phyloP scores from a whole-genome alignment of 2,329 filamentous ascomycete genomes.

The Aspergillaceae sp. region DNA sequence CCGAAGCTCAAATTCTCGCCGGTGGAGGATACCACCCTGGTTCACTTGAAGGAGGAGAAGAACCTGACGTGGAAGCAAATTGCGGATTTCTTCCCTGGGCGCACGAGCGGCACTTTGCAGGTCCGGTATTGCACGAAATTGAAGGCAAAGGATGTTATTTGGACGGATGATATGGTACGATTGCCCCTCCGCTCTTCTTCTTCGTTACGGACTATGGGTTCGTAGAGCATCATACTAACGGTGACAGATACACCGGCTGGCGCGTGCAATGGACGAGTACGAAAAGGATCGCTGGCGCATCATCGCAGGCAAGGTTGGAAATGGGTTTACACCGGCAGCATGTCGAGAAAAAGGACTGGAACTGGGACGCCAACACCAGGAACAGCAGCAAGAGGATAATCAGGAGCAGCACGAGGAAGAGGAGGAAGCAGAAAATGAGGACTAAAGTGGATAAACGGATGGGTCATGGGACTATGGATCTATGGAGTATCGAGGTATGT shows the following conservation, averaged over 20 bases:
- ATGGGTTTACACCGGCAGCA: constrained; percentile 76
- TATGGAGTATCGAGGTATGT: background rate
- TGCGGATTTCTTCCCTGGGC: constrained; percentile 86
- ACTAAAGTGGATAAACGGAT: too few species aligned
- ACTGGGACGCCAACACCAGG: constrained; percentile 9
- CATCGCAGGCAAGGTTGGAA: constrained; percentile 81
- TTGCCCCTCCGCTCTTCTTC: constrained; percentile 2
- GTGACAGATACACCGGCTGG: constrained; percentile 29
- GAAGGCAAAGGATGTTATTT: constrained; percentile 86
- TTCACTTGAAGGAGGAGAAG: constrained; percentile 90
- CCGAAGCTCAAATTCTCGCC: constrained; percentile 91
- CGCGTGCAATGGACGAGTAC: constrained; percentile 34
- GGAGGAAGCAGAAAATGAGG: too few species aligned
- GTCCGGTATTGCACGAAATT: constrained; percentile 92
- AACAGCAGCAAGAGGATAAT: too few species aligned
- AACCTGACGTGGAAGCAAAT: constrained; percentile 97
- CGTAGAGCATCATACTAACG: background rate
- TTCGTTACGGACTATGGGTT: background rate
- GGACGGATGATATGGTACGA: constrained; percentile 82
- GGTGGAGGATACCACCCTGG: constrained; percentile 78
- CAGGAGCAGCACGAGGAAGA: too few species aligned
- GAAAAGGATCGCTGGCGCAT: constrained; percentile 77
- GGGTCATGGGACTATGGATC: too few species aligned
- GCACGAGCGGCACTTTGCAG: constrained; percentile 82
- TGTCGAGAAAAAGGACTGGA: constrained; percentile 69